Evolutionary conservation across 2,329 filamentous ascomycete genomes (phyloP).

Genomic region (Hypocreales sp.): DNA sequence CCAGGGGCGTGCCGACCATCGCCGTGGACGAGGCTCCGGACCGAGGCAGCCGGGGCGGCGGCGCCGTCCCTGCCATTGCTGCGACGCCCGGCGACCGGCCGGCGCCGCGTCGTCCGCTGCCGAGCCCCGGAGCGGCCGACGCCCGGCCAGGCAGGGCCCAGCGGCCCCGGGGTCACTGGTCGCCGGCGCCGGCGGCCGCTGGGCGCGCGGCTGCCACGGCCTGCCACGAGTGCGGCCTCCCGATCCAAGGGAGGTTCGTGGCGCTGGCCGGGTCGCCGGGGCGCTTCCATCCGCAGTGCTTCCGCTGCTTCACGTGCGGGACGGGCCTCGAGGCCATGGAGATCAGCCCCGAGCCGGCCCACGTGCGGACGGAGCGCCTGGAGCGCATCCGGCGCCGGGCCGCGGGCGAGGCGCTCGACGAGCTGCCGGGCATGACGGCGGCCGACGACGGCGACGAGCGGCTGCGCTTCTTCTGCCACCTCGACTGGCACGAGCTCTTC

Average conservation of each 20-base stretch:
- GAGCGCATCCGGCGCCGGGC: constrained; percentile 52
- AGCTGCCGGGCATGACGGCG: constrained; percentile 46
- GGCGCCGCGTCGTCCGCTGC: constrained; percentile 20
- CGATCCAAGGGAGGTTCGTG: constrained; percentile 84
- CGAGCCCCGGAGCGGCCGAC: constrained; percentile 24
- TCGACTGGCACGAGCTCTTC: constrained; percentile 96
- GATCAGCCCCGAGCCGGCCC: constrained; percentile 82
- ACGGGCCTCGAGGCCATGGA: constrained; percentile 87
- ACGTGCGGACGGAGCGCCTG: constrained; percentile 53
- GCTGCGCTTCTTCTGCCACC: constrained; percentile 84
- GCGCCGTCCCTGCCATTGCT: constrained; percentile 25
- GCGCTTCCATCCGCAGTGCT: constrained; percentile 88
- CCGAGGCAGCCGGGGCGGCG: constrained; percentile 10
- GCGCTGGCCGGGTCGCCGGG: constrained; percentile 56
- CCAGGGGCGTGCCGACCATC: constrained; percentile 23
- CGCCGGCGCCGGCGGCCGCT: constrained; percentile 30
- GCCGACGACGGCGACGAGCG: constrained; percentile 58
- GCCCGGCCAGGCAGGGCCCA: constrained; percentile 19
- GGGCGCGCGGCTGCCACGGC: constrained; percentile 44
- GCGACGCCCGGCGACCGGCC: constrained; percentile 27
- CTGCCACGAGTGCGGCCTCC: constrained; percentile 70
- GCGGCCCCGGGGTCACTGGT: constrained; percentile 40
- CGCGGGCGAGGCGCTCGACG: constrained; percentile 41
- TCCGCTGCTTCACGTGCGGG: constrained; percentile 74
- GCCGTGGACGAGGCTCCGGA: constrained; percentile 17